Conservation (phyloP, 192 early-diverging fungal species). For the Backusella tuberculispora region DNA sequence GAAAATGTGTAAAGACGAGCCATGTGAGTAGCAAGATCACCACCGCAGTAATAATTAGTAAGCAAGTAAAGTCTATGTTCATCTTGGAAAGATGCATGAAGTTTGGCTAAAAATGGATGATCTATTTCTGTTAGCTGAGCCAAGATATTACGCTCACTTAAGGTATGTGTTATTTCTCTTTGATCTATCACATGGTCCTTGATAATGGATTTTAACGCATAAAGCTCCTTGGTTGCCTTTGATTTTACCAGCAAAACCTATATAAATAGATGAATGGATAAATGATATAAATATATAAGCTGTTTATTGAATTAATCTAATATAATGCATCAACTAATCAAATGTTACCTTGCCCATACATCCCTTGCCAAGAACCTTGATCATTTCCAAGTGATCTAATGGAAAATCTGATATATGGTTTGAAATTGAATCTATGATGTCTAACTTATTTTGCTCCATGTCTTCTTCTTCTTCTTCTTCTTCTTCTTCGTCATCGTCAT, state of each 20-base stretch:
- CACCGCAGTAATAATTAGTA: conserved; percentile 86
- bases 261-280: background rate
- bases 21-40: conserved; percentile 91
- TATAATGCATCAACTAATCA: background rate
- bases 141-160: conserved; percentile 83
- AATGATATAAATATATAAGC: background rate
- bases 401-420: conserved; percentile 31
- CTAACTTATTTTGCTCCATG: conserved; percentile 13
- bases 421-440: conserved; percentile 15
- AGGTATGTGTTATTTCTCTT: conserved; percentile 78
- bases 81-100: conserved; percentile 91
- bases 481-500: background rate
- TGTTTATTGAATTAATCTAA: conserved; percentile 14
- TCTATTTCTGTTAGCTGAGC: conserved; percentile 63
- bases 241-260: conserved; percentile 55
- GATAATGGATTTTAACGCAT: conserved; percentile 57
- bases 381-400: conserved; percentile 52
- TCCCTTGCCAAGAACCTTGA: conserved; percentile 58
- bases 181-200: conserved; percentile 69
- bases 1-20: conserved; percentile 55
- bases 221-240: conserved; percentile 43
- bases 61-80: conserved; percentile 84
- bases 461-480: conserved; percentile 5
- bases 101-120: conserved; percentile 91
- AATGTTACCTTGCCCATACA: conserved; percentile 61